Conservation (phyloP, 352 stramenopile species). For the Globisporangium apiculatum region DNA sequence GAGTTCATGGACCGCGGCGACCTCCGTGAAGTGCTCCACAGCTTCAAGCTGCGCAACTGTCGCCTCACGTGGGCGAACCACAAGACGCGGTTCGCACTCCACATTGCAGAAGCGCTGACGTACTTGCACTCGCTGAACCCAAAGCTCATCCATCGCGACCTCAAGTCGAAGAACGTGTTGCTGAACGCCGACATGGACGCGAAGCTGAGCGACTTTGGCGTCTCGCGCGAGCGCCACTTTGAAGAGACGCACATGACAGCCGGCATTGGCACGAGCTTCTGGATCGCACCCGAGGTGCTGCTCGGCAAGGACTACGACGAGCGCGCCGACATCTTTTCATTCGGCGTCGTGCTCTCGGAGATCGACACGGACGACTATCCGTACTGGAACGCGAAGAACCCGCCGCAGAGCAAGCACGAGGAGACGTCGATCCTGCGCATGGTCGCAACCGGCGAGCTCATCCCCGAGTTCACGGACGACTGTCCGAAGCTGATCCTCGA, state of each 20-base stretch:
- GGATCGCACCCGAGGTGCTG: slow-evolving; percentile 64
- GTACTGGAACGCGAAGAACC: slow-evolving; percentile 56
- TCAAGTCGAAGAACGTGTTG: slow-evolving; percentile 27
- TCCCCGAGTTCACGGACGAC: slow-evolving; percentile 41
- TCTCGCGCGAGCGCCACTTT: slow-evolving; percentile 47
- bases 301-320: slow-evolving; percentile 51
- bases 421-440: slow-evolving; percentile 54
- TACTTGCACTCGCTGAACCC: slow-evolving; percentile 66
- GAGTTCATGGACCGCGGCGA: slow-evolving; percentile 75
- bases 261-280: slow-evolving; percentile 62
- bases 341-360: slow-evolving; percentile 42
- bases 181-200: slow-evolving; percentile 43
- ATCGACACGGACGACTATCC: slow-evolving; percentile 57
- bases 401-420: slow-evolving; percentile 34
- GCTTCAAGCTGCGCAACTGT: slow-evolving; percentile 35
- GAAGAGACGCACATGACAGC: slow-evolving; percentile 67
- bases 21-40: slow-evolving; percentile 47
- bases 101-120: slow-evolving; percentile 51
- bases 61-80: slow-evolving; percentile 37
- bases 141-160: slow-evolving; percentile 31
- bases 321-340: slow-evolving; percentile 46
- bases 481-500: slow-evolving; percentile 39
- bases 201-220: slow-evolving; percentile 76
- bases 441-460: slow-evolving; percentile 48
- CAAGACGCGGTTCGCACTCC: slow-evolving; percentile 44